Percentiles rank a stretch among this genome's conserved stretches.
Conservation (phyloP, 768 basidiomycete species). For the Crassisporium funariophilum region DNA sequence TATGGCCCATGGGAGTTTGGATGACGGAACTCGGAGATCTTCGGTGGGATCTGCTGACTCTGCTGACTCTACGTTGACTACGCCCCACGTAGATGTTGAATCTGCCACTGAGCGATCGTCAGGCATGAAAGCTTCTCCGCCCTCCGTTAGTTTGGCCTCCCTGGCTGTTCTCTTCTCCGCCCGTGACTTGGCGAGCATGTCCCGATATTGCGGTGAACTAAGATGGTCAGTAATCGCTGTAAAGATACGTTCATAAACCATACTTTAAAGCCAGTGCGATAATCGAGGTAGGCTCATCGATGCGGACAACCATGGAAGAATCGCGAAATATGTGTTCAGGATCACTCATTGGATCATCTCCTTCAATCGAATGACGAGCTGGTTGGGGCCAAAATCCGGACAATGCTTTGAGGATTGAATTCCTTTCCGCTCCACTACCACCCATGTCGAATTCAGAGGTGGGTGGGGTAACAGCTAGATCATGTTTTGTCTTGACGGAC, state of each 20-base stretch:
- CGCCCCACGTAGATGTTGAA: slow-evolving; percentile 89
- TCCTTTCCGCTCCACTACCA: slow-evolving; percentile 57
- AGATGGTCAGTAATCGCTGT: slow-evolving; percentile 1
- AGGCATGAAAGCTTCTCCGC: slow-evolving; percentile 88
- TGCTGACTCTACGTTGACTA: slow-evolving; percentile 77
- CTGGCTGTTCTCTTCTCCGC: slow-evolving; percentile 73
- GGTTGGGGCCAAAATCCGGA: slow-evolving; percentile 80
- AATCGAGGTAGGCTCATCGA: slow-evolving; percentile 97
- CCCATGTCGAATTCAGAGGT: slow-evolving; percentile 54
- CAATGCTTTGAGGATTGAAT: slow-evolving; percentile 79
- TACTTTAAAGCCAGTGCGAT: slow-evolving; percentile 93
- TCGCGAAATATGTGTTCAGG: slow-evolving; percentile 95
- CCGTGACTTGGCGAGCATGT: slow-evolving; percentile 75
- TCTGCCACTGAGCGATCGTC: slow-evolving; percentile 83
- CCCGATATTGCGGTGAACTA: slow-evolving; percentile 82
- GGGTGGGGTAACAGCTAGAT: slow-evolving; percentile 29
- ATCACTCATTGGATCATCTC: slow-evolving; percentile 70
- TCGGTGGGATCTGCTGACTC: slow-evolving; percentile 74
- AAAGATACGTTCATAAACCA: slow-evolving; percentile 24
- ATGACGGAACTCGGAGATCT: slow-evolving; percentile 73
- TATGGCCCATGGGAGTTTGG: slow-evolving; percentile 80
- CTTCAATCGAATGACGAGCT: slow-evolving; percentile 58
- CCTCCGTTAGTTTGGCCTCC: slow-evolving; percentile 59
- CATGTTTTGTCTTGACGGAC: slow-evolving; percentile 36
- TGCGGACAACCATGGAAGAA: slow-evolving; percentile 91